Percentiles rank a stretch among this genome's conserved stretches.
Conservation (phyloP, 805 yeast genomes). For the Lipomyces spencermartinsiae region DNA sequence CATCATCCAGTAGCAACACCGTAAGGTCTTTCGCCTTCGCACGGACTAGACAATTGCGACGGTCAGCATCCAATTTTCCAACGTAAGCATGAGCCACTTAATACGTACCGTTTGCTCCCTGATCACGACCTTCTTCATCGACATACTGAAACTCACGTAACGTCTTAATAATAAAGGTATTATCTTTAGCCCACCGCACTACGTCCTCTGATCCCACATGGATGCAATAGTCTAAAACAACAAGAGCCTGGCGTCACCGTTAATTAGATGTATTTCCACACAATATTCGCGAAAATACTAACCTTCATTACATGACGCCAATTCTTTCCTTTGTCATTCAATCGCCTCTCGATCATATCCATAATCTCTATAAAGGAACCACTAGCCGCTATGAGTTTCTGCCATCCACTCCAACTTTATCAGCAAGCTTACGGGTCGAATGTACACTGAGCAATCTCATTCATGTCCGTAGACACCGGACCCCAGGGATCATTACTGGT, state of each 20-base stretch:
- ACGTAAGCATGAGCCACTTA: not conserved
- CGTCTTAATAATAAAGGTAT: constrained; percentile 84
- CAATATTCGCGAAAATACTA: not conserved
- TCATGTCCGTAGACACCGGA: constrained; percentile 81
- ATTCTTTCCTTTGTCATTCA: constrained; percentile 94
- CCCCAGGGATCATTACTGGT: constrained; percentile 87
- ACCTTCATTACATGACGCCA: constrained; percentile 93
- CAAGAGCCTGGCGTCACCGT: constrained; percentile 56
- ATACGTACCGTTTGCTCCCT: constrained; percentile 68
- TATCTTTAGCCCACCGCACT: constrained; percentile 89
- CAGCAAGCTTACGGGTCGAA: constrained; percentile 55
- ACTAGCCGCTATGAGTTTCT: constrained; percentile 34
- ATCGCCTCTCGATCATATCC: constrained; percentile 91
- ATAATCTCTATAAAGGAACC: constrained; percentile 84
- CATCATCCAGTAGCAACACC: constrained; percentile 76
- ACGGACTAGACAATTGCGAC: constrained; percentile 51
- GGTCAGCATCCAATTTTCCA: not conserved
- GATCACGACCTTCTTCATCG: constrained; percentile 80
- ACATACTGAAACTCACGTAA: constrained; percentile 84
- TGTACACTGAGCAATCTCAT: constrained; percentile 77
- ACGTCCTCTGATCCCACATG: constrained; percentile 87
- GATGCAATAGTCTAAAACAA: constrained; percentile 84
- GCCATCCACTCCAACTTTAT: not conserved
- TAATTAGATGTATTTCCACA: not conserved
- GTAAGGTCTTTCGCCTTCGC: constrained; percentile 90